Evolutionary conservation across 768 basidiomycete genomes (phyloP), one percentile per base, ranked within the genome.

Genomic region (Wakefieldia striispora): DNA sequence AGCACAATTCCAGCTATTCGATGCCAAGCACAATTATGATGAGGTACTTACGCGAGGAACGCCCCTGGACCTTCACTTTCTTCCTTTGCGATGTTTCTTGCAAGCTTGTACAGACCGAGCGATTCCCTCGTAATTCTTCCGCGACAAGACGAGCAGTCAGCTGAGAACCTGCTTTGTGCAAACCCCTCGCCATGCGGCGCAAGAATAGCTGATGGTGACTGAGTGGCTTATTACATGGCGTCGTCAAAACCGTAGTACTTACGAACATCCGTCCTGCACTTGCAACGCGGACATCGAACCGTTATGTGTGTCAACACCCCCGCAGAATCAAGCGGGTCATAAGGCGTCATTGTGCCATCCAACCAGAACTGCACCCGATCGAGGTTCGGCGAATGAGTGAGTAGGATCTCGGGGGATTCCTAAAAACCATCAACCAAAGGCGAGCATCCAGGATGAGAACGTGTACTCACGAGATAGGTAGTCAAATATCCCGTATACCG

Each of bases 171-270:
- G 7, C 63, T 62, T 51, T 82, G 80, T 3, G 75, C 60, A 51
- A 81, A 82, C 0, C 81, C 81, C 0, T 60, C 69, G 3, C 74
- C 78, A 0, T 59, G 42, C 0, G 53, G 45, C 4, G 61, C 69
- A 46, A 77, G 56, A 38, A 74, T 72, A 2, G 71, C 78, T 81
- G 31, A 39, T 27, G 17, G 16, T 31, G 7, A 49, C 14, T 31
- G 16, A 19, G 27, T 13, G 8, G 4, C 23, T 6, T 2, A 26
- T 26, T 10, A 31, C 24, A 31, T 10, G 16, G 27, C 4, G 14
- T 12, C 14, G 6, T 19, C n/a, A 23, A 38, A 21, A 26, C 19
- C n/a, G 21, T 2, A 26, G 39, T 31, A 45, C 67, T 44, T 43
- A 71, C 70, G 64, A 11, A 56, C 55, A 14, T 47, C 31, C 21